These are phyloP conservation scores for Fusarium secorum DNA, from an alignment of 2,329 filamentous ascomycete species.

Conservation along the genomic window DNA sequence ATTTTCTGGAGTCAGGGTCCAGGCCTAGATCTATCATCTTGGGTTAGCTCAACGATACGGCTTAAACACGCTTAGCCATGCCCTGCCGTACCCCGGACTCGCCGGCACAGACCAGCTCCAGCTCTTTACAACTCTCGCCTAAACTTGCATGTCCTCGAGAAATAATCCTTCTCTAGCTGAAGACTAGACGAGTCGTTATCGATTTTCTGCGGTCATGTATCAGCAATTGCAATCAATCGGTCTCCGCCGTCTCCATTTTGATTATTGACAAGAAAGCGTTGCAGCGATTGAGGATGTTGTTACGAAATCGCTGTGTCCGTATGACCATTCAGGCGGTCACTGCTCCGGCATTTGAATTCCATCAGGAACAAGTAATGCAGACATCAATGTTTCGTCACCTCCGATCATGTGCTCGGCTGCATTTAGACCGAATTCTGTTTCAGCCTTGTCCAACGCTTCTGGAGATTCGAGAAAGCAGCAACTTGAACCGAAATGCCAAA, in stretches of 20 bases:
- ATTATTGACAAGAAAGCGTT: neutral
- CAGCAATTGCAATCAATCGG: neutral
- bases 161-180: neutral
- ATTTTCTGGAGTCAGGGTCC: neutral
- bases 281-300: constrained; percentile 3
- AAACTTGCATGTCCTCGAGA: constrained; percentile 12
- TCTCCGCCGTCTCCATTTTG: neutral
- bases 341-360: constrained; percentile 10
- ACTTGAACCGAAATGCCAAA: constrained; percentile 6
- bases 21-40: neutral
- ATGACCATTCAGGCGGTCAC: constrained; percentile 8
- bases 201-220: neutral
- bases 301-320: constrained; percentile 9
- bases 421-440: constrained; percentile 5
- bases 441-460: neutral
- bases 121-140: constrained; percentile 12
- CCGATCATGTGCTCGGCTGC: constrained; percentile 6
- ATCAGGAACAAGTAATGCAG: neutral
- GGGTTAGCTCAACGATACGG: neutral
- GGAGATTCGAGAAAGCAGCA: neutral
- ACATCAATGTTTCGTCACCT: constrained; percentile 1
- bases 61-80: neutral
- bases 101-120: constrained; percentile 15
- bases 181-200: constrained; percentile 5
- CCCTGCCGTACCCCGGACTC: constrained; percentile 6